Conservation (phyloP, 441 rosid species). For the Populus tomentosa region DNA sequence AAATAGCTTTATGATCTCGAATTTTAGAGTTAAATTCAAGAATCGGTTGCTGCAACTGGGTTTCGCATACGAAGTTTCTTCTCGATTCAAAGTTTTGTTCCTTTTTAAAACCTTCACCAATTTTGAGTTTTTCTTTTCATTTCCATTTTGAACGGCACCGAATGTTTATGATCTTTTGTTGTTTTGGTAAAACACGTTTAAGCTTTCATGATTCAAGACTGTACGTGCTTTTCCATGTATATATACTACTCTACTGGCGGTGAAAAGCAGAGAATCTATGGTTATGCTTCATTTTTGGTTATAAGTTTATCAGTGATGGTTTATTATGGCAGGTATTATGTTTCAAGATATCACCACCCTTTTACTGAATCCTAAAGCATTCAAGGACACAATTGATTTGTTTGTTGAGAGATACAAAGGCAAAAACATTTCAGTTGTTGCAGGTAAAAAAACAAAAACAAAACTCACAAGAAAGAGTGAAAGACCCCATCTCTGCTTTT, state of each 20-base stretch:
- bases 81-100: background rate
- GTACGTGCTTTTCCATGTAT: background rate
- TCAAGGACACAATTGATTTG: slow-evolving; percentile 77
- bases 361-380: slow-evolving; percentile 67
- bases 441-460: slow-evolving; percentile 46
- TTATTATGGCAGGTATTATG: slow-evolving; percentile 60
- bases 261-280: background rate
- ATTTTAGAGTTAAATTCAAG: background rate
- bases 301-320: background rate
- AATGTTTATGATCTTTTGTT: background rate
- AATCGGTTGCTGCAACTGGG: background rate
- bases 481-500: background rate
- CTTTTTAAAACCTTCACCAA: background rate
- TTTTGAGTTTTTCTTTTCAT: background rate
- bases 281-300: background rate
- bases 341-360: slow-evolving; percentile 87
- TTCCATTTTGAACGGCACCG: background rate
- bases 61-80: background rate
- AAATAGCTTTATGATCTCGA: background rate
- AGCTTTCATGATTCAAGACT: background rate
- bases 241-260: background rate
- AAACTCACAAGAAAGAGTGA: background rate
- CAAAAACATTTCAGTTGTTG: slow-evolving; percentile 78
- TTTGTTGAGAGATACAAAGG: slow-evolving; percentile 80
- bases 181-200: background rate